Base-by-base conservation (phyloP, 495 filamentous ascomycete genomes). In the Aspergillus heteromorphus region DNA sequence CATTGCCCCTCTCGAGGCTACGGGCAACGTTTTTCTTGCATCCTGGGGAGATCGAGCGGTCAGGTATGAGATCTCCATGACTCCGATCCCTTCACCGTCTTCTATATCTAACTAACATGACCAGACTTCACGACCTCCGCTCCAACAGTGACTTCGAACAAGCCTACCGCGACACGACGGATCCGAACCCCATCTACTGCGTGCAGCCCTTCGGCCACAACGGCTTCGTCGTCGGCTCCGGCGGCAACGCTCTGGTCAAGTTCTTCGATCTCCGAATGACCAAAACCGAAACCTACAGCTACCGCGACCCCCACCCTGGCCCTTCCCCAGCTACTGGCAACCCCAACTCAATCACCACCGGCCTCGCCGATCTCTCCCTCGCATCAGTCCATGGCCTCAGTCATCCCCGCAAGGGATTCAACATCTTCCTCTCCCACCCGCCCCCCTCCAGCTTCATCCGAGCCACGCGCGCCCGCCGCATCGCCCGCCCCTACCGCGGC, bases 61-160 rank as follows among this genome's bases (percentile, higher is more conserved):
- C 40, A 65, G 79, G 79, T 79, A 73, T 19, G 55, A n/a, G n/a
- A n/a, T n/a, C n/a, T n/a, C 52, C 43, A 13, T 19, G 23, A 16
- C 7, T 31, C 9, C 17, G 6, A 13, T 17, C 38, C 50, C 21
- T 9, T 40, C 18, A 47, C 43, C 13, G 16, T 18, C 14, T 29
- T 23, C 8, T 2, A 18, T n/a, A 25, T 36, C 34, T n/a, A n/a
- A 41, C 4, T 14, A 23, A 55, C 41, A 31, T 51, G 2, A 29
- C 18, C 47, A 79, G 85, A 64, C 81, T 87, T n/a, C 84, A 88
- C 63, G 85, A 88, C 65, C 67, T 87, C 38, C 82, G 85, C 31
- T 80, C 83, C 0, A 65, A 74, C 11, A 60, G 64, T 4, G 60
- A 71, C 16, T 76, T 65, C 58, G 75, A 80, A 41, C 57, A 65